Percentiles rank a stretch among this genome's conserved stretches.
phyloP scores from a whole-genome alignment of 768 basidiomycete species.

The Lactarius psammicola region DNA sequence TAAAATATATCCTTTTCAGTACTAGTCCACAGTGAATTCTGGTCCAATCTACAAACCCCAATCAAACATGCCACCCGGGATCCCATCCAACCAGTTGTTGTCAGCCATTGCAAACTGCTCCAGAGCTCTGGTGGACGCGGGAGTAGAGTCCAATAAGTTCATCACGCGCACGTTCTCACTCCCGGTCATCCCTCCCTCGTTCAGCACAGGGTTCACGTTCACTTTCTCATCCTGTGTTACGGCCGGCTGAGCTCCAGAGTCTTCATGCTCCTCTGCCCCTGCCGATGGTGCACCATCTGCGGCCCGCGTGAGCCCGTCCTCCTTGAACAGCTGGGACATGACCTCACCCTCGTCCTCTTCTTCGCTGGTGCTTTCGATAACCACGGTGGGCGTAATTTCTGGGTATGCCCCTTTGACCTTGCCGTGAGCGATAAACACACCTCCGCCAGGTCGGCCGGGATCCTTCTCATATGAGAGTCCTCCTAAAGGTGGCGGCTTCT shows the following conservation, averaged over 20 bases:
- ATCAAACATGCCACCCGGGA: constrained; percentile 84
- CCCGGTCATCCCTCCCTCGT: constrained; percentile 39
- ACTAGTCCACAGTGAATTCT: constrained; percentile 19
- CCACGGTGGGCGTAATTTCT: constrained; percentile 54
- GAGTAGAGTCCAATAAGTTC: constrained; percentile 67
- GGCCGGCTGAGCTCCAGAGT: constrained; percentile 47
- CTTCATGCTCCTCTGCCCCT: constrained; percentile 7
- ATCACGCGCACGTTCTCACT: constrained; percentile 66
- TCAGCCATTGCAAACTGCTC: constrained; percentile 68
- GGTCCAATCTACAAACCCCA: constrained; percentile 55
- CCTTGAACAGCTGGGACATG: constrained; percentile 16
- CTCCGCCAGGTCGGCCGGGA: constrained; percentile 77
- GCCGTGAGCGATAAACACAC: constrained; percentile 70
- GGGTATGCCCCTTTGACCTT: constrained; percentile 30
- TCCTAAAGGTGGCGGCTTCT: constrained; percentile 46
- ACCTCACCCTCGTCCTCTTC: constrained; percentile 27
- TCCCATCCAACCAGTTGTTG: constrained; percentile 68
- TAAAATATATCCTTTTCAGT: constrained; percentile 8
- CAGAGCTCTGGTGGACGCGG: constrained; percentile 47
- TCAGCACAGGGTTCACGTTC: constrained; percentile 79
- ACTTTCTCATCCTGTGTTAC: constrained; percentile 44
- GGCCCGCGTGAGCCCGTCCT: constrained; percentile 20
- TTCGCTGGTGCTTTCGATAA: constrained; percentile 51
- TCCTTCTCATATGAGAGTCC: constrained; percentile 76
- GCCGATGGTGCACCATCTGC: constrained; percentile 20